Base-by-base conservation (phyloP, 331 rosid species). In the Dryas integrifolia region DNA sequence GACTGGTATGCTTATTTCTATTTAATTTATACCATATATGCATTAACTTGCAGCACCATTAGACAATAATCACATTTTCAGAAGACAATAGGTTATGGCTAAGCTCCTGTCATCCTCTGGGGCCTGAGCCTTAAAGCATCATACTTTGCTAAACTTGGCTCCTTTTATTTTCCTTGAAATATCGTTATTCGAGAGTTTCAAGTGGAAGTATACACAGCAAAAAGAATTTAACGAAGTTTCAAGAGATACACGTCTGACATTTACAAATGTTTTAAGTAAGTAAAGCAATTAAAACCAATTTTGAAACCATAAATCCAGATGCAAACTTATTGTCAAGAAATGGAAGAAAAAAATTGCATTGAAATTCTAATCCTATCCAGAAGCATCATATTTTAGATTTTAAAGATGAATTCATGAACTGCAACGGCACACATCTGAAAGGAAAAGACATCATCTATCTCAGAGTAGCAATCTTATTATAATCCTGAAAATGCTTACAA, bases 1-100 rank as follows among this genome's bases (percentile, higher is more conserved):
- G 93, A 76, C 85, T 95, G 92, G 99, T 95, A 88, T 69, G 82
- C 67, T 79, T 72, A 46, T 74, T 46, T 24, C 26, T 61, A 61
- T 59, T 35, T 35, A 59, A 15, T 57, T 57, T 57, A 24, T 30
- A 40, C 30, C 7, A 58, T n/a, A 9, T 11, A 30, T 58, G 16
- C n/a, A 30, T 30, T 58, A 10, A 41, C 13, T 60, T 60, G 0
- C 21, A 14, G 21, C 21, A 40, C 7, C 24, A 40, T 39, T 7
- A 7, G 4, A 30, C 30, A 11, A n/a, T 15, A 39, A 40, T 40
- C 13, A 15, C 40, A 47, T 62, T 62, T 40, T 15, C 26, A 39
- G 13, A 62, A 14, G 13, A 15, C 30, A 2, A 1, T 38, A 40
- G 67, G 12, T 14, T 57, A 8, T 24, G 38, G 38, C 35, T 30